phyloP scores from a whole-genome alignment of 2,329 filamentous ascomycete genomes.

The Hymenoscyphus fructigenus region DNA sequence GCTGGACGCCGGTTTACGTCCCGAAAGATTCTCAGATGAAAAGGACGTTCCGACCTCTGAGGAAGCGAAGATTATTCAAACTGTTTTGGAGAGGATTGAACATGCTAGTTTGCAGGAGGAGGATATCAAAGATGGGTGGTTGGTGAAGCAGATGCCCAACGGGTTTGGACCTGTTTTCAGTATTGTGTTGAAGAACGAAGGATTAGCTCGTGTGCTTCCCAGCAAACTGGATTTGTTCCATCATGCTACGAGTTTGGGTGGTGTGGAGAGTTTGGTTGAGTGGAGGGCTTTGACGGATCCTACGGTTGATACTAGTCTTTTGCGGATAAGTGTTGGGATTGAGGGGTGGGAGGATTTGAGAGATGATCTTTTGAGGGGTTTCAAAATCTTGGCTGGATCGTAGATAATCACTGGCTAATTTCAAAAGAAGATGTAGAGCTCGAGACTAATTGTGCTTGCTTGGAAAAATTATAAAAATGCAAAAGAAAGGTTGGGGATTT shows the following conservation, averaged over 20 bases:
- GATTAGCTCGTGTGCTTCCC: slow-evolving; percentile 67
- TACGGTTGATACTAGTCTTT: slow-evolving; percentile 66
- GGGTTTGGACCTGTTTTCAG: slow-evolving; percentile 90
- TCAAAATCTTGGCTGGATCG: slow-evolving; percentile 42
- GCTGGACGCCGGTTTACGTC: slow-evolving; percentile 48
- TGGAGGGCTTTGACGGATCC: slow-evolving; percentile 89
- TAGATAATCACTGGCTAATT: neutral
- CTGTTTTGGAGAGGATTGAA: slow-evolving; percentile 59
- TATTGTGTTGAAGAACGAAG: slow-evolving; percentile 61
- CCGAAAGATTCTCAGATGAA: slow-evolving; percentile 12
- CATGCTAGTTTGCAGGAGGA: slow-evolving; percentile 80
- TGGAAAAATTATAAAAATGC: too few species aligned
- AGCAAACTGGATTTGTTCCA: slow-evolving; percentile 81
- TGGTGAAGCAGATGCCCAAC: slow-evolving; percentile 83
- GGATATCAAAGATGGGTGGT: slow-evolving; percentile 63
- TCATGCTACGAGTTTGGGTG: slow-evolving; percentile 90
- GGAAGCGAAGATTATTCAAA: slow-evolving; percentile 45
- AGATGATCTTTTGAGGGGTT: slow-evolving; percentile 68
- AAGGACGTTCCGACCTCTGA: slow-evolving; percentile 34
- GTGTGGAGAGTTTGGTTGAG: slow-evolving; percentile 94
- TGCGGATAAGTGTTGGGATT: slow-evolving; percentile 83
- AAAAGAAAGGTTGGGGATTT: too few species aligned
- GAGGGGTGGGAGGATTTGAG: slow-evolving; percentile 84
- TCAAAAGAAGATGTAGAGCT: too few species aligned
- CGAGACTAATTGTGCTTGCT: too few species aligned